These are phyloP conservation scores for Akanthomyces lecanii DNA, from an alignment of 2,329 filamentous ascomycete genomes.

Conservation along the genomic window DNA sequence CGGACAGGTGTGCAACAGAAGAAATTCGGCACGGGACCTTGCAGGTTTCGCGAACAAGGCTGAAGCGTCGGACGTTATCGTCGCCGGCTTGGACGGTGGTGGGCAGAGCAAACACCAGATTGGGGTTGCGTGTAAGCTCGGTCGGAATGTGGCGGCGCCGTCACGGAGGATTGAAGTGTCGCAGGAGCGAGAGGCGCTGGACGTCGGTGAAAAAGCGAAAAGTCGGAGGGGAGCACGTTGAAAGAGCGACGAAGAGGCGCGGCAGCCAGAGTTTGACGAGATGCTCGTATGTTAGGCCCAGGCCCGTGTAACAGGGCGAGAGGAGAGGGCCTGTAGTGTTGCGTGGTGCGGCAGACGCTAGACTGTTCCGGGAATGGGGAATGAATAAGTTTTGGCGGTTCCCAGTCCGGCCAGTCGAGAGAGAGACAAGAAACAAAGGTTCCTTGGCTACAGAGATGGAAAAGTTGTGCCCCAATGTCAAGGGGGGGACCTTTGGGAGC, in stretches of 20 bases:
- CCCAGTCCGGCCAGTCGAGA: no score
- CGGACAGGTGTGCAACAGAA: no score
- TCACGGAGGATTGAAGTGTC: not conserved
- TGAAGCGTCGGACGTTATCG: not conserved
- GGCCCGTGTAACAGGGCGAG: not conserved
- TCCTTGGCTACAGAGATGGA: not conserved
- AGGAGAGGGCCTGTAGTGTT: not conserved
- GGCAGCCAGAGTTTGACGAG: not conserved
- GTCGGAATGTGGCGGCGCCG: not conserved
- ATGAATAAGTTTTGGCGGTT: no score
- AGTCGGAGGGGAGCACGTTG: not conserved
- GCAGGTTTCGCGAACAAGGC: not conserved
- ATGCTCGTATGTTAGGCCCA: slow-evolving; percentile 4
- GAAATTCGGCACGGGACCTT: not conserved
- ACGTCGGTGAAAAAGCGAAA: not conserved
- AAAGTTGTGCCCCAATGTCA: not conserved
- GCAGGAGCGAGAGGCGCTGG: not conserved
- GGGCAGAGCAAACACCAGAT: not conserved
- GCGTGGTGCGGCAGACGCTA: slow-evolving; percentile 4
- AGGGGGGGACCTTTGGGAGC: not conserved
- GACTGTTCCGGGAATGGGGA: not conserved
- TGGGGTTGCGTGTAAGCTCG: not conserved
- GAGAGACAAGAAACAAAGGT: not conserved
- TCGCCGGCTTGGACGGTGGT: not conserved
- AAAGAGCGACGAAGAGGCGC: not conserved